Evolutionary conservation across 225 moss, liverwort and hornwort genomes (phyloP), one percentile per base, ranked within the genome.

Genomic region (Lunularia cruciata): DNA sequence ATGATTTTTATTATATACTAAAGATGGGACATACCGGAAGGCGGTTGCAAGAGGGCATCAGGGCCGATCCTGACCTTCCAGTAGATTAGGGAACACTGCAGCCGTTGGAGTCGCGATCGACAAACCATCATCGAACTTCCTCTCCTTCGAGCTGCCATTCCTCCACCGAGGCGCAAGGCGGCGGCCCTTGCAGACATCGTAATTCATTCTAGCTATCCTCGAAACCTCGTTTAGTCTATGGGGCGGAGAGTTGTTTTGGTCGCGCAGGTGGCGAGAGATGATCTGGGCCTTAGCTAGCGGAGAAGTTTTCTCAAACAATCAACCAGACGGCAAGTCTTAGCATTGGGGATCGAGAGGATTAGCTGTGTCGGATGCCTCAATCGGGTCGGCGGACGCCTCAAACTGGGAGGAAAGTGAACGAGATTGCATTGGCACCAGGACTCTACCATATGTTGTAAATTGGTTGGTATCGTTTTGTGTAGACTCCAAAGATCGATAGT

Each of bases 61-160:
- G n/a, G n/a, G n/a, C n/a, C n/a, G n/a, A 59, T 59, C 59, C 59
- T 59, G 59, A 36, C 59, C 59, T 30, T 59, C 4, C 34, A 36
- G 22, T 35, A 18, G 59, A n/a, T 59, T 59, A n/a, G 59, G 12
- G 30, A 14, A 18, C 28, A 59, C 36, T 59, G 36, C 59, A 59
- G 59, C 59, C 59, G 59, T 59, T 59, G 59, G 36, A 20, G 36
- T 6, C 20, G 34, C 19, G 59, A 59, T 59, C 59, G n/a, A 59
- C 33, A 13, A 33, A 59, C 30, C 35, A 9, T 20, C 36, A 59
- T 59, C 59, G 20, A 59, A 37, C 59, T 9, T 59, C 59, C 6
- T 59, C 59, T 35, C 36, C 1, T 28, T 56, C 13, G 12, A 28
- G 32, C 11, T 59, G 1, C 36, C 36, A 13, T 40, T 40, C 40